These are phyloP conservation scores for Punctularia strigosozonata DNA, from an alignment of 768 basidiomycete species.

Conservation along the genomic window DNA sequence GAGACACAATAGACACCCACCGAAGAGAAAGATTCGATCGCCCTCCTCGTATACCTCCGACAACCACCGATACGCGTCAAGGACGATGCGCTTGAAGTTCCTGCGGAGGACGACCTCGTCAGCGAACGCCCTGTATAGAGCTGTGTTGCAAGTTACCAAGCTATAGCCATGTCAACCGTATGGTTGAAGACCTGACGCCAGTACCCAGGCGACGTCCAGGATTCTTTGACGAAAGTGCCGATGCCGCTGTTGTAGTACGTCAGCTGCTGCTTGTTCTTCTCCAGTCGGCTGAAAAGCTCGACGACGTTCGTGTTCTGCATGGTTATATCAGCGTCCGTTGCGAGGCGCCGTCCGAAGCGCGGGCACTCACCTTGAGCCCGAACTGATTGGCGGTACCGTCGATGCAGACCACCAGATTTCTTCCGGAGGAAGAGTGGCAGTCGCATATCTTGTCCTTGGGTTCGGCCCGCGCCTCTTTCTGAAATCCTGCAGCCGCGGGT, in stretches of 20 bases:
- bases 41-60: conserved; percentile 25
- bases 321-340: no score
- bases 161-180: conserved; percentile 23
- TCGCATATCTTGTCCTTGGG: no score
- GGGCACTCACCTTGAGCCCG: background rate
- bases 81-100: conserved; percentile 22
- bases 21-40: conserved; percentile 30
- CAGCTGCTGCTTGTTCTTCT: conserved; percentile 20
- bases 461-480: no score
- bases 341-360: no score
- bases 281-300: conserved; percentile 23
- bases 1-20: conserved; percentile 10
- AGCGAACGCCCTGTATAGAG: background rate
- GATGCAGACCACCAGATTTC: background rate
- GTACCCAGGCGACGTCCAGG: conserved; percentile 10
- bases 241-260: conserved; percentile 31
- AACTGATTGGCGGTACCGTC: background rate
- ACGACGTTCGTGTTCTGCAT: conserved; percentile 32
- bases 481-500: no score
- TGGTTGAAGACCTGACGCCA: conserved; percentile 12
- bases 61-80: conserved; percentile 28
- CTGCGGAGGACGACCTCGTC: conserved; percentile 14
- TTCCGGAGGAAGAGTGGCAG: no score
- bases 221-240: conserved; percentile 21
- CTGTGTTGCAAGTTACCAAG: conserved; percentile 16